These are phyloP conservation scores for Ustilago loliicola DNA, from an alignment of 1,284 basidiomycete genomes.

Conservation along the genomic window DNA sequence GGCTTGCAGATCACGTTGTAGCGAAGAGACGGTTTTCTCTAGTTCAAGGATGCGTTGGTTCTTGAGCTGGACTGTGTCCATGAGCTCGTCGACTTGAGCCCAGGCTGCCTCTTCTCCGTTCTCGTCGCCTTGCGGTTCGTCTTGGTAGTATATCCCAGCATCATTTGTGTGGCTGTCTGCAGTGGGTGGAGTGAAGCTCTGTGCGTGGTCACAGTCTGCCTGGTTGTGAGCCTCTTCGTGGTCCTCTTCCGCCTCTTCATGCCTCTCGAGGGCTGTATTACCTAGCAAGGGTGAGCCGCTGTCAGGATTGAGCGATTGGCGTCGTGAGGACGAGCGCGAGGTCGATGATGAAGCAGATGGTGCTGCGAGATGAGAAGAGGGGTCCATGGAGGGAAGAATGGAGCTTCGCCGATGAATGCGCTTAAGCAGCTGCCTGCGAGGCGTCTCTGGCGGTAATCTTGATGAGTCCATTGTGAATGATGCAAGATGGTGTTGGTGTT, in stretches of 20 bases:
- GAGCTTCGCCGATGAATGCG: slow-evolving; percentile 55
- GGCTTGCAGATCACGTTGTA: slow-evolving; percentile 34
- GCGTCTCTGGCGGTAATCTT: slow-evolving; percentile 45
- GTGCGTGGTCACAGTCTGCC: not conserved
- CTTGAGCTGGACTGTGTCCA: slow-evolving; percentile 49
- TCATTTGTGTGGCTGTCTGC: not conserved
- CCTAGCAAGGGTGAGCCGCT: slow-evolving; percentile 14
- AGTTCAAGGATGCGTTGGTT: slow-evolving; percentile 53
- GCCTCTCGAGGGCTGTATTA: slow-evolving; percentile 17
- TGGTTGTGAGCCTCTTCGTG: slow-evolving; percentile 8
- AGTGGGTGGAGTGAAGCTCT: slow-evolving; percentile 4
- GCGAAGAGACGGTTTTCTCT: slow-evolving; percentile 39
- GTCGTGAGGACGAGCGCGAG: slow-evolving; percentile 23
- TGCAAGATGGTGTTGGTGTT: not conserved
- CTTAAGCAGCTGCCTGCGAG: slow-evolving; percentile 53
- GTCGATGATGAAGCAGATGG: slow-evolving; percentile 20
- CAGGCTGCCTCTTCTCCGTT: slow-evolving; percentile 48
- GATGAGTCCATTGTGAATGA: slow-evolving; percentile 22
- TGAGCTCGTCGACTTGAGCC: slow-evolving; percentile 49
- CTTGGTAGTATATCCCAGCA: not conserved
- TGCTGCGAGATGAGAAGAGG: slow-evolving; percentile 20
- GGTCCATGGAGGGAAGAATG: slow-evolving; percentile 34
- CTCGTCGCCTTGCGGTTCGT: slow-evolving; percentile 21
- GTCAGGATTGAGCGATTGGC: slow-evolving; percentile 22
- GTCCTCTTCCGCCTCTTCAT: slow-evolving; percentile 32